Conservation (phyloP, 2,329 filamentous ascomycete species). For the Fusarium sp. region DNA sequence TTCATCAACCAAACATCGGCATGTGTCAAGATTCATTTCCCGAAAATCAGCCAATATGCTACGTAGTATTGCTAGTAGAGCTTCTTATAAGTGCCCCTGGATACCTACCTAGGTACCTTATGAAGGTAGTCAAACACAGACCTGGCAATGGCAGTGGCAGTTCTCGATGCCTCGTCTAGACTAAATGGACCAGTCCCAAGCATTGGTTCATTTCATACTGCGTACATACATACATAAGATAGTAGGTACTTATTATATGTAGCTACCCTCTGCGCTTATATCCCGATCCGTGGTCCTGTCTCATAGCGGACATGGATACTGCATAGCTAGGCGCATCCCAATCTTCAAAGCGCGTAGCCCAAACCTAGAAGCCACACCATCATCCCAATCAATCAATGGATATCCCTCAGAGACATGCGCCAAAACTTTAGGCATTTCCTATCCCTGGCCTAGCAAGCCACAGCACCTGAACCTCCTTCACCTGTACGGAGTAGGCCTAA, state of each 20-base stretch:
- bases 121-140: background rate
- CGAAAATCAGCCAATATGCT: background rate
- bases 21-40: background rate
- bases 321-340: background rate
- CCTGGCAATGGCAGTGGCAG: background rate
- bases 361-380: conserved; percentile 16
- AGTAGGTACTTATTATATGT: background rate
- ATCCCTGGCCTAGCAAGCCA: background rate
- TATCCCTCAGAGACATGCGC: conserved; percentile 7
- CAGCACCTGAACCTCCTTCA: conserved; percentile 2
- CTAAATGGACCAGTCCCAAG: background rate
- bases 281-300: background rate
- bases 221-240: no score
- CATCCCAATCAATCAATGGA: conserved; percentile 8
- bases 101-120: background rate
- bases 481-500: background rate
- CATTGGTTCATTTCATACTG: background rate
- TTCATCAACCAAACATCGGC: background rate
- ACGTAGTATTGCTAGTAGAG: background rate
- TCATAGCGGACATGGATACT: background rate
- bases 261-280: background rate
- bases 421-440: background rate
- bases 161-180: background rate
- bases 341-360: background rate
- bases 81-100: background rate